Percentiles rank a stretch among this genome's conserved stretches.
Evolutionary conservation across 768 basidiomycete species (phyloP).

Genomic region (Pulveroboletus sp.): DNA sequence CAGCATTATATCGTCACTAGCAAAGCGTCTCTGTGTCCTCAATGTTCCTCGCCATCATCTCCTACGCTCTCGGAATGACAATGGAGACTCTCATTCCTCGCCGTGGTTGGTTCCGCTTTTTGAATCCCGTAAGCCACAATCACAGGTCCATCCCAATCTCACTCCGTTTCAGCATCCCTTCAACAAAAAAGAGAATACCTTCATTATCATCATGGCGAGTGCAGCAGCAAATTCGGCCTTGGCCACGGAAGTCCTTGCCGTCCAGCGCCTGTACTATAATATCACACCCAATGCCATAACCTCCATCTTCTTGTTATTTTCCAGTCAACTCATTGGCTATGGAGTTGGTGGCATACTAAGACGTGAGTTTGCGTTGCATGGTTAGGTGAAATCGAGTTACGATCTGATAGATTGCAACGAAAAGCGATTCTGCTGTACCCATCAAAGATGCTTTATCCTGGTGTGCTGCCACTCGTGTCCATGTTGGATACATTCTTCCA

Average conservation of each 20-base stretch:
- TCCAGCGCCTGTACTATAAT: conserved; percentile 53
- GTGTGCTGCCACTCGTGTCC: conserved; percentile 20
- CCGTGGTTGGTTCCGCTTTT: conserved; percentile 43
- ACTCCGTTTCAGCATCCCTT: conserved; percentile 43
- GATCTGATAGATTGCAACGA: conserved; percentile 2
- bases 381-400: background rate
- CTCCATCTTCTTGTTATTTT: conserved; percentile 43
- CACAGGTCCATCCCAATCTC: background rate
- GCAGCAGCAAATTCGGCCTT: conserved; percentile 53
- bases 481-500: conserved; percentile 39
- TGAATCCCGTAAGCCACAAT: conserved; percentile 42
- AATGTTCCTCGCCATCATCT: conserved; percentile 53
- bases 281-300: conserved; percentile 44
- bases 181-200: conserved; percentile 59
- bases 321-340: conserved; percentile 42
- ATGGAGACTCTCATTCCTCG: conserved; percentile 48
- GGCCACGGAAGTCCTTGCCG: conserved; percentile 52
- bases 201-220: conserved; percentile 56
- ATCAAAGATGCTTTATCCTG: conserved; percentile 44
- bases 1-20: conserved; percentile 23
- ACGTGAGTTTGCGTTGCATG: conserved; percentile 29
- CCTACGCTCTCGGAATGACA: conserved; percentile 46
- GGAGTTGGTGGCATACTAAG: conserved; percentile 55
- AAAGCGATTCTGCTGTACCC: conserved; percentile 35
- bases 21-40: conserved; percentile 51